Percentiles rank a stretch among this genome's conserved stretches.
Evolutionary conservation across 2,329 filamentous ascomycete genomes (phyloP).

Genomic region (Apiospora kogelbergensis): DNA sequence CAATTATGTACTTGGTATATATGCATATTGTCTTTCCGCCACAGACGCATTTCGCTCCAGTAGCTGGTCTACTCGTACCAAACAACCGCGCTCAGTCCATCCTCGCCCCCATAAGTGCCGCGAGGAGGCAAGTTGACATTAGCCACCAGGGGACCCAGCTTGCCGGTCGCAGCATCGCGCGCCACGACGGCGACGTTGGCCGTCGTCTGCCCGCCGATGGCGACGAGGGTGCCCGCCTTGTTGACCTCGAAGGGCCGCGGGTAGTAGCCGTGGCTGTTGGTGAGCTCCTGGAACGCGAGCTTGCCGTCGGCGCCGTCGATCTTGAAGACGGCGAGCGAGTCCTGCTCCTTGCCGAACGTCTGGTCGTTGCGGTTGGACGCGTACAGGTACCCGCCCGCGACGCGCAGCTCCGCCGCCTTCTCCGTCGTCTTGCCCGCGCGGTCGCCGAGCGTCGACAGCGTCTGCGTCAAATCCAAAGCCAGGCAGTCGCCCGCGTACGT

Average conservation of each 20-base stretch:
- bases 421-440: conserved; percentile 42
- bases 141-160: conserved; percentile 11
- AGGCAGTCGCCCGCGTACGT: conserved; percentile 45
- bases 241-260: conserved; percentile 14
- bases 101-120: conserved; percentile 14
- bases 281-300: conserved; percentile 8
- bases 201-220: conserved; percentile 14
- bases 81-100: conserved; percentile 16
- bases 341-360: conserved; percentile 12
- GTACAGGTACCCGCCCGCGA: conserved; percentile 38
- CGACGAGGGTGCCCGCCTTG: conserved; percentile 11
- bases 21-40: no score
- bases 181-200: conserved; percentile 13
- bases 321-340: conserved; percentile 11
- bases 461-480: conserved; percentile 43
- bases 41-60: no score
- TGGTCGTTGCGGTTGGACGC: conserved; percentile 14
- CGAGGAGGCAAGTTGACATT: conserved; percentile 14
- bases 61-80: conserved; percentile 18
- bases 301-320: background rate
- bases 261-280: conserved; percentile 10
- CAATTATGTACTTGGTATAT: no score
- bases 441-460: conserved; percentile 43
- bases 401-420: conserved; percentile 55
- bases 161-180: conserved; percentile 12